phyloP scores from a whole-genome alignment of 1,284 basidiomycete species.

The Mycena sp. region DNA sequence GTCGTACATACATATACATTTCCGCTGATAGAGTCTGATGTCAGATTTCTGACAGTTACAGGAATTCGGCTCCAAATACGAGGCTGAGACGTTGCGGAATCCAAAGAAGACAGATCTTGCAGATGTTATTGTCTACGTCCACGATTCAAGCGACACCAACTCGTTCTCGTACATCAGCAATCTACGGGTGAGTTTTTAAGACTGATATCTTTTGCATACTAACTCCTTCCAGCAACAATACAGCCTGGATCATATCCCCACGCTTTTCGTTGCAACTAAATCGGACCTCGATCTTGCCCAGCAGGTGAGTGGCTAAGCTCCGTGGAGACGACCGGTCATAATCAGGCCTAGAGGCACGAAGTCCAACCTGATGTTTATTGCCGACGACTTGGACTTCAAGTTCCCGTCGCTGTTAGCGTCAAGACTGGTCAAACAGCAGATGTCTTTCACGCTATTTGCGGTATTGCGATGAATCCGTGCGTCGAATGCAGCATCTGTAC shows the following conservation, averaged over 20 bases:
- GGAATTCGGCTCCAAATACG: conserved; percentile 97
- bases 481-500: conserved; percentile 39
- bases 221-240: conserved; percentile 85
- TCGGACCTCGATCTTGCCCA: conserved; percentile 96
- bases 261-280: conserved; percentile 98
- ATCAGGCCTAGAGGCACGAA: conserved; percentile 81
- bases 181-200: conserved; percentile 71
- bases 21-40: conserved; percentile 21
- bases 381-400: conserved; percentile 83
- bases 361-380: conserved; percentile 99
- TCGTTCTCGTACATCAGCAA: conserved; percentile 99
- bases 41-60: conserved; percentile 74
- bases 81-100: conserved; percentile 90
- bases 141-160: conserved; percentile 98
- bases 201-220: conserved; percentile 10
- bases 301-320: conserved; percentile 63
- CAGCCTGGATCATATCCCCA: conserved; percentile 92
- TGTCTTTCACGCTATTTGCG: conserved; percentile 87
- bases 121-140: conserved; percentile 95
- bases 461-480: conserved; percentile 88
- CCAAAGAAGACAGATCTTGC: conserved; percentile 91
- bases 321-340: conserved; percentile 13
- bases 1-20: conserved; percentile 39
- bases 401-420: conserved; percentile 92
- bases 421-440: conserved; percentile 89